A percentile compares a stretch with the other conserved stretches of the same genome.
Conservation (phyloP, 768 basidiomycete species). For the Tricholoma terreum region DNA sequence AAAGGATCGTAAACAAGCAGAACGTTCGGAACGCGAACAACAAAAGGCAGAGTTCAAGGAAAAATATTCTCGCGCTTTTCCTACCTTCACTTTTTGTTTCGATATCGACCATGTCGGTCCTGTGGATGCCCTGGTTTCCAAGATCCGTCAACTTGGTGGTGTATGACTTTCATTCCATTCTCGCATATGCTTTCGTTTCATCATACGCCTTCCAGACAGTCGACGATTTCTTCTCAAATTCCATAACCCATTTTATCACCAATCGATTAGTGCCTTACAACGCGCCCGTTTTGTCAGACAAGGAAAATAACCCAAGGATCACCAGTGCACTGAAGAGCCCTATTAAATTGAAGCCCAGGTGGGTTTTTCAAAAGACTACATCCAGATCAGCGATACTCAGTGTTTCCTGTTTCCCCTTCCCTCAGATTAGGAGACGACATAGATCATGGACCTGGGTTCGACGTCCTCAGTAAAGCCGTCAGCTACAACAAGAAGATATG, state of each 20-base stretch:
- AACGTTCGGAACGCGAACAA: slow-evolving; percentile 51
- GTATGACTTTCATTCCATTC: slow-evolving; percentile 43
- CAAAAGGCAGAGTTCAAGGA: slow-evolving; percentile 69
- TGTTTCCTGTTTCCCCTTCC: background rate
- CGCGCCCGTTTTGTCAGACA: slow-evolving; percentile 41
- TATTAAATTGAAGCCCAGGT: slow-evolving; percentile 60
- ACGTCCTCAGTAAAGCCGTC: slow-evolving; percentile 63
- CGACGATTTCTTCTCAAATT: slow-evolving; percentile 85
- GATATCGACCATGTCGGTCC: slow-evolving; percentile 37
- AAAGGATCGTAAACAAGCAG: slow-evolving; percentile 46
- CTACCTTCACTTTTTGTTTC: slow-evolving; percentile 81
- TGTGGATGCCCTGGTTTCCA: slow-evolving; percentile 9
- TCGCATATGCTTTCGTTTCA: slow-evolving; percentile 5
- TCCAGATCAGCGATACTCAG: background rate
- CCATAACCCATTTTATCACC: slow-evolving; percentile 87
- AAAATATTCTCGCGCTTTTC: slow-evolving; percentile 87
- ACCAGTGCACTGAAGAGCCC: slow-evolving; percentile 56
- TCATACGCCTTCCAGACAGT: slow-evolving; percentile 50
- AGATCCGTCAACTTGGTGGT: slow-evolving; percentile 68
- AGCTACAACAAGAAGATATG: slow-evolving; percentile 84
- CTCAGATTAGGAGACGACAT: slow-evolving; percentile 11
- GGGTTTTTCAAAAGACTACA: slow-evolving; percentile 15
- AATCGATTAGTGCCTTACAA: slow-evolving; percentile 42
- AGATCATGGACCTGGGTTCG: slow-evolving; percentile 25
- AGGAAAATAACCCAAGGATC: slow-evolving; percentile 58